phyloP scores from a whole-genome alignment of 2,329 filamentous ascomycete species.

The Fusarium udum region DNA sequence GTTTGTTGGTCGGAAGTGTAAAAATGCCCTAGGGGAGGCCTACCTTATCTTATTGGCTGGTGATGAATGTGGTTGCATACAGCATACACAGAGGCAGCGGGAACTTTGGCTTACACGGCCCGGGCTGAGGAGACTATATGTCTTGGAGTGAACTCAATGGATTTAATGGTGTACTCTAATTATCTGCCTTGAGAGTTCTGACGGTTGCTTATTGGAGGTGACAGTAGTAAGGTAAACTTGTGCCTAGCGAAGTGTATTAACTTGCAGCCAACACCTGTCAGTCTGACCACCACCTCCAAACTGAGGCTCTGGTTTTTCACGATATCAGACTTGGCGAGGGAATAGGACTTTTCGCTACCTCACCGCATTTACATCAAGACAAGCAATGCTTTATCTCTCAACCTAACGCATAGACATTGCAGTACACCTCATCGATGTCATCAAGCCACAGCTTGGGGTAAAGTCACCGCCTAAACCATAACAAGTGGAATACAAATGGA shows the following conservation, averaged over 20 bases:
- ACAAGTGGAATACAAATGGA: slow-evolving; percentile 23
- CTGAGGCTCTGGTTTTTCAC: not conserved
- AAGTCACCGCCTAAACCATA: slow-evolving; percentile 6
- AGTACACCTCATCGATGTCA: slow-evolving; percentile 1
- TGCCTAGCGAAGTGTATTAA: slow-evolving; percentile 24
- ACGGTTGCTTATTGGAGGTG: slow-evolving; percentile 16
- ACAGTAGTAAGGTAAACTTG: not conserved
- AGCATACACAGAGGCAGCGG: not conserved
- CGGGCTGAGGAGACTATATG: slow-evolving; percentile 1
- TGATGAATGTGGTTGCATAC: slow-evolving; percentile 17
- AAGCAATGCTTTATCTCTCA: not conserved
- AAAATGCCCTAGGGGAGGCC: slow-evolving; percentile 31
- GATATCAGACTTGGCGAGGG: not conserved
- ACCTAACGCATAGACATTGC: not conserved
- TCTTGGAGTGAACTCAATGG: slow-evolving; percentile 11
- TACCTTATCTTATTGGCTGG: slow-evolving; percentile 20
- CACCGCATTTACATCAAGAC: not conserved
- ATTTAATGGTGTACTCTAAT: slow-evolving; percentile 4
- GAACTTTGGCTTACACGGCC: slow-evolving; percentile 9
- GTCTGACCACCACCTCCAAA: not conserved
- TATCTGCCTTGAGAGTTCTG: slow-evolving; percentile 2
- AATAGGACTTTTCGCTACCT: not conserved
- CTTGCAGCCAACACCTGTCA: slow-evolving; percentile 18
- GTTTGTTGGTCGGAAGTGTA: slow-evolving; percentile 34
- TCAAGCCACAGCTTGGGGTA: slow-evolving; percentile 20